These are phyloP conservation scores for Aspergillus amoenus DNA, from an alignment of 2,329 filamentous ascomycete species.

Conservation along the genomic window DNA sequence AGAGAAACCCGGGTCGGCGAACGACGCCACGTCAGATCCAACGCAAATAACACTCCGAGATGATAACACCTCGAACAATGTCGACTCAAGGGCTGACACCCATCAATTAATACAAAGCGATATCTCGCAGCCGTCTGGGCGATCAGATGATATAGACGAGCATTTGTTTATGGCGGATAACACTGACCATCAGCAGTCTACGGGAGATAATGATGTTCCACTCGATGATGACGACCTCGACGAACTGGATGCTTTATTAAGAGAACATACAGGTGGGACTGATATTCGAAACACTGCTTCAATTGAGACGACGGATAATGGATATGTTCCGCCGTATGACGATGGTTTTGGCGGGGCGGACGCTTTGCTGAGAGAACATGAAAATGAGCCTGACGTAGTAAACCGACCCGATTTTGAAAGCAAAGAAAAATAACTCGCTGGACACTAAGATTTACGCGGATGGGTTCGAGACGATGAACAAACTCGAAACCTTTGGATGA, in stretches of 20 bases:
- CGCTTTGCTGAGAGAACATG: constrained; percentile 9
- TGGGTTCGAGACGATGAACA: constrained; percentile 62
- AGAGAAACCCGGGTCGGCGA: constrained; percentile 38
- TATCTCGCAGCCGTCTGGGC: background rate
- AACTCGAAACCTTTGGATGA: constrained; percentile 23
- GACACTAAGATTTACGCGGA: constrained; percentile 1
- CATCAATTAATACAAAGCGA: background rate
- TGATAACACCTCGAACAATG: background rate
- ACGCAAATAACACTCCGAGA: background rate
- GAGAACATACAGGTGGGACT: constrained; percentile 41
- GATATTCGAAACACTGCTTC: background rate
- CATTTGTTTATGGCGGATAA: constrained; percentile 34
- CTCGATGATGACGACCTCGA: constrained; percentile 42
- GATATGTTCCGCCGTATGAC: constrained; percentile 20
- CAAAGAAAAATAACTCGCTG: background rate
- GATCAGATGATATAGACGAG: background rate
- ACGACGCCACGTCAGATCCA: constrained; percentile 4
- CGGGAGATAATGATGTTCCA: constrained; percentile 9
- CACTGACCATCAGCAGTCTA: constrained; percentile 11
- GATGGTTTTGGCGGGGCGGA: constrained; percentile 52
- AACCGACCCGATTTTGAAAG: background rate
- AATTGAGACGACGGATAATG: constrained; percentile 2
- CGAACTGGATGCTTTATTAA: constrained; percentile 46
- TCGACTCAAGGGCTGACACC: background rate
- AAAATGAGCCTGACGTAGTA: background rate